Conservation (phyloP, 305 asterid species). For the Andrographis paniculata region DNA sequence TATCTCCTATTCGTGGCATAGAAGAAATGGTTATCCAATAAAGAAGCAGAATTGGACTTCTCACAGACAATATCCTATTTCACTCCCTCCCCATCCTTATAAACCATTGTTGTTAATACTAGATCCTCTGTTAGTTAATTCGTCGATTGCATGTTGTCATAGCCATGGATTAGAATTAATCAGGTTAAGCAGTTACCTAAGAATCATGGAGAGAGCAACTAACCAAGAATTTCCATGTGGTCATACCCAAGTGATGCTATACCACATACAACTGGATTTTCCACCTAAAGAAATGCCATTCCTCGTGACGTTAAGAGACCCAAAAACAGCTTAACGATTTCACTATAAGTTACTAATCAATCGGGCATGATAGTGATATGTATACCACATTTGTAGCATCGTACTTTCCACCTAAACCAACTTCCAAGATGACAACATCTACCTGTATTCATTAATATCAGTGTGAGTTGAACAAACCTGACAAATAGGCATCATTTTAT, state of each 20-base stretch:
- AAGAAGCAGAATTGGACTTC: not conserved
- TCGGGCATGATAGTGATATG: conserved; percentile 7
- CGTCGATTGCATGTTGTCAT: conserved; percentile 8
- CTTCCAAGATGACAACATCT: conserved; percentile 84
- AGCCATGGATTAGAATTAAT: conserved; percentile 10
- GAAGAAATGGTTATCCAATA: conserved; percentile 14
- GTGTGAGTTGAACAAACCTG: conserved; percentile 8
- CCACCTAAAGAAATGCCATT: conserved; percentile 35
- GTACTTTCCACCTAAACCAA: conserved; percentile 83
- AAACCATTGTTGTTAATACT: no score
- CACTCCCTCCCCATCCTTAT: no score
- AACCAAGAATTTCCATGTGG: conserved; percentile 98
- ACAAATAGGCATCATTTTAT: conserved; percentile 5
- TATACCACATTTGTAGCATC: conserved; percentile 97
- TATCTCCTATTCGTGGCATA: conserved; percentile 53
- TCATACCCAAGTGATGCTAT: conserved; percentile 74
- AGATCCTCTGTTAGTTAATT: not conserved
- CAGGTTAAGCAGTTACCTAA: conserved; percentile 22
- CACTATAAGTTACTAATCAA: conserved; percentile 4
- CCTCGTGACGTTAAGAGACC: conserved; percentile 25
- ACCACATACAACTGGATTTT: conserved; percentile 69
- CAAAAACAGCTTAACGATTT: conserved; percentile 10
- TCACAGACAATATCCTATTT: no score
- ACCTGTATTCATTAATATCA: conserved; percentile 40
- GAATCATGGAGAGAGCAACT: conserved; percentile 40